A percentile compares a stretch with the other conserved stretches of the same genome.
Evolutionary conservation across 2,329 filamentous ascomycete species (phyloP).

Genomic region (Epicoccum nigrum): DNA sequence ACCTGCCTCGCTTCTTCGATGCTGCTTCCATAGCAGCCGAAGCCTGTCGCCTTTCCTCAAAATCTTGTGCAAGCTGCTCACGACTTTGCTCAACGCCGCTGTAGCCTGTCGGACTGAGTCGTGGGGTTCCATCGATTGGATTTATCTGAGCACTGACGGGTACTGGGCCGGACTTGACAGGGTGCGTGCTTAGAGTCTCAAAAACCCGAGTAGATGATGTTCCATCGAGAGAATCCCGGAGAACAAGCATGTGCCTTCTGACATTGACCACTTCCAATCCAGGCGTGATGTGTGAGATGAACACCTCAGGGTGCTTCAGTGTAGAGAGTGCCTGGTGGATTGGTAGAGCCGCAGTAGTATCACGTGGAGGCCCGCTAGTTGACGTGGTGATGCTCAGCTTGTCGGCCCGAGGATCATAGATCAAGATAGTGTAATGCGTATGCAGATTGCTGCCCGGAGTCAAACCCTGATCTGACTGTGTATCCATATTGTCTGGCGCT

Average conservation of each 20-base stretch:
- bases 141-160: constrained; percentile 27
- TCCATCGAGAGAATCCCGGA: constrained; percentile 28
- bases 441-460: not conserved
- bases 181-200: not conserved
- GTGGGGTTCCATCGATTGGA: constrained; percentile 46
- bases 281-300: constrained; percentile 37
- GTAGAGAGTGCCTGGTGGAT: constrained; percentile 36
- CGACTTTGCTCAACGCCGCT: constrained; percentile 33
- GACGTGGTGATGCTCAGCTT: constrained; percentile 35
- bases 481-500: not conserved
- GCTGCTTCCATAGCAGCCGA: constrained; percentile 16
- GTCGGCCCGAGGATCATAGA: constrained; percentile 37
- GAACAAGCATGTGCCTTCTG: constrained; percentile 39
- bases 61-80: constrained; percentile 30
- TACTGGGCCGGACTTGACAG: not conserved
- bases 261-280: constrained; percentile 38
- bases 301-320: constrained; percentile 36
- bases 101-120: constrained; percentile 41
- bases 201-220: constrained; percentile 17
- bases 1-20: constrained; percentile 7
- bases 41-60: constrained; percentile 32
- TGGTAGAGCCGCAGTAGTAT: constrained; percentile 27
- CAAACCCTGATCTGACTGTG: not conserved
- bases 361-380: constrained; percentile 20
- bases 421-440: constrained; percentile 33